Evolutionary conservation across 768 basidiomycete species (phyloP).

Genomic region (Rhodotorula kratochvilovae): DNA sequence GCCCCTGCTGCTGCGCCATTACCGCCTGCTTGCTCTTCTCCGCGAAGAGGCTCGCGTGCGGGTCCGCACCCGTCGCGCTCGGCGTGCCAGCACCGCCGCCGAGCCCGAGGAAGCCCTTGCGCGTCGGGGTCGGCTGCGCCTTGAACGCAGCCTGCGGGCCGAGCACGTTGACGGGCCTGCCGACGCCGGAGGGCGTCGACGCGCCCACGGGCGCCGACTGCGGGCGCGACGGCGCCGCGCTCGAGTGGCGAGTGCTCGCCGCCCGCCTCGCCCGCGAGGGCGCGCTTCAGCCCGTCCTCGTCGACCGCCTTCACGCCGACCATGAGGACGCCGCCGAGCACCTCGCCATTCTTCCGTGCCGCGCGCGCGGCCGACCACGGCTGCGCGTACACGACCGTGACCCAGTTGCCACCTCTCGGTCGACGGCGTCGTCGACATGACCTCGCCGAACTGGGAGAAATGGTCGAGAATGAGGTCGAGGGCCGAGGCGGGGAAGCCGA

Average conservation of each 20-base stretch:
- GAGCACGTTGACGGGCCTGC: slow-evolving; percentile 28
- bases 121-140: slow-evolving; percentile 30
- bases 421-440: slow-evolving; percentile 65
- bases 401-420: slow-evolving; percentile 71
- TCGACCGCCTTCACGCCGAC: slow-evolving; percentile 61
- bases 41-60: slow-evolving; percentile 37
- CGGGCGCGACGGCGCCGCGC: not conserved
- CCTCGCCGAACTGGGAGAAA: slow-evolving; percentile 56
- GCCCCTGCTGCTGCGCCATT: slow-evolving; percentile 23
- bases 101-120: slow-evolving; percentile 29
- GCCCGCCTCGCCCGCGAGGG: slow-evolving; percentile 13
- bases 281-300: slow-evolving; percentile 29
- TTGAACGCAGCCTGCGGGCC: slow-evolving; percentile 35
- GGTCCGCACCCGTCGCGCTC: not conserved
- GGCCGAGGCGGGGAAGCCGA: slow-evolving; percentile 80
- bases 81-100: not conserved
- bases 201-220: slow-evolving; percentile 2
- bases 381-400: slow-evolving; percentile 69
- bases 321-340: slow-evolving; percentile 66
- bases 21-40: slow-evolving; percentile 39
- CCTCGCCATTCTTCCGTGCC: slow-evolving; percentile 74
- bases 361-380: slow-evolving; percentile 71
- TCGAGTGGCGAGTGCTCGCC: not conserved
- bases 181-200: slow-evolving; percentile 10
- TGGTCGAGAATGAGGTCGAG: slow-evolving; percentile 54